Evolutionary conservation across 495 filamentous ascomycete genomes (phyloP).

Genomic region (Aspergillus conjunctus): DNA sequence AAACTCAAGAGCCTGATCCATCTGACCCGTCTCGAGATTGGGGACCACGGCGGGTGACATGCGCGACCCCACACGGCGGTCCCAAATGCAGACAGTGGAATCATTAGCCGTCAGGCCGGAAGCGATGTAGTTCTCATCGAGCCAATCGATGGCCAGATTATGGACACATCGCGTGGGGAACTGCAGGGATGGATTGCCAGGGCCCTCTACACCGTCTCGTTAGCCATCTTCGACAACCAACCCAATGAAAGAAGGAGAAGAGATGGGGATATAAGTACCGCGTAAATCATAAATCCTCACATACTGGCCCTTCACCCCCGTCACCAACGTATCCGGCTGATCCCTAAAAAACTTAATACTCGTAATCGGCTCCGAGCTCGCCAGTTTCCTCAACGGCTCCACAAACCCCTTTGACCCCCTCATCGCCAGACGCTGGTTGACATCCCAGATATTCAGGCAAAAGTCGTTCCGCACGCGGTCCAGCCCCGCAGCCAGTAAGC

Average conservation of each 20-base stretch:
- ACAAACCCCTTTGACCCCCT: constrained; percentile 43
- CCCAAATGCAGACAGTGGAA: constrained; percentile 81
- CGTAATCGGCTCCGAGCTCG: constrained; percentile 82
- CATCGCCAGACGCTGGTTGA: constrained; percentile 63
- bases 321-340: constrained; percentile 78
- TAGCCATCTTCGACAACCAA: constrained; percentile 9
- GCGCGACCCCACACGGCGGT: constrained; percentile 68
- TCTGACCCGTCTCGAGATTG: constrained; percentile 39
- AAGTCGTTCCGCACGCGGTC: constrained; percentile 91
- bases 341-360: constrained; percentile 90
- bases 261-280: constrained; percentile 54
- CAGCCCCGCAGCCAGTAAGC: constrained; percentile 81
- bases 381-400: constrained; percentile 71
- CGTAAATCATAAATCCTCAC: constrained; percentile 88
- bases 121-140: constrained; percentile 92
- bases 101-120: constrained; percentile 74
- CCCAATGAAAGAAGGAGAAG: constrained; percentile 10
- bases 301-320: constrained; percentile 82
- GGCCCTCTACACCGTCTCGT: constrained; percentile 40
- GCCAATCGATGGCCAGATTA: constrained; percentile 85
- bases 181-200: constrained; percentile 57
- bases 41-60: constrained; percentile 44
- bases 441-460: constrained; percentile 92
- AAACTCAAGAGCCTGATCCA: constrained; percentile 64
- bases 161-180: constrained; percentile 85